A percentile compares a stretch with the other conserved stretches of the same genome.
These are phyloP conservation scores for Arabidopsis hybrid DNA, from an alignment of 441 rosid species.

Conservation along the genomic window DNA sequence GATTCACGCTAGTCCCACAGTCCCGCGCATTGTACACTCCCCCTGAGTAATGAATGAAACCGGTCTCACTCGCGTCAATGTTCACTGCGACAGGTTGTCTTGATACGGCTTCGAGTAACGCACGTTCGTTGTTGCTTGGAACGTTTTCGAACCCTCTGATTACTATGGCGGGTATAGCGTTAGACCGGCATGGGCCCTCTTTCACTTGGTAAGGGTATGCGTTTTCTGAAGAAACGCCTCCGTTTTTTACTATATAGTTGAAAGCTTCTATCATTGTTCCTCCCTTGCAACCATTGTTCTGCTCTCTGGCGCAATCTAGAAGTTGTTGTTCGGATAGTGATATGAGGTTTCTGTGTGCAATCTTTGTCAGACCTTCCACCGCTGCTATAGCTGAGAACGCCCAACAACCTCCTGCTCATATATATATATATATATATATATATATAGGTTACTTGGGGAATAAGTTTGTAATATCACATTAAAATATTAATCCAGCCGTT, in stretches of 20 bases:
- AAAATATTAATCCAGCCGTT: neutral
- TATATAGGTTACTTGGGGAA: neutral
- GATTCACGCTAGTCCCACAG: slow-evolving; percentile 38
- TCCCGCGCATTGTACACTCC: slow-evolving; percentile 39
- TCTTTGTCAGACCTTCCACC: slow-evolving; percentile 47
- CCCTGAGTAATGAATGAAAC: slow-evolving; percentile 34
- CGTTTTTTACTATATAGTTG: slow-evolving; percentile 44
- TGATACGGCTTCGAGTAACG: slow-evolving; percentile 46
- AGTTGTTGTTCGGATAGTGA: slow-evolving; percentile 48
- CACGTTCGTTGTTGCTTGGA: slow-evolving; percentile 41
- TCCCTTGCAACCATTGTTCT: slow-evolving; percentile 42
- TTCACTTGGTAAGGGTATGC: slow-evolving; percentile 47
- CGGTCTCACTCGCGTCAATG: neutral
- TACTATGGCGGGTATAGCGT: slow-evolving; percentile 10
- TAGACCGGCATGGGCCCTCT: slow-evolving; percentile 40
- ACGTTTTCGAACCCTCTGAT: slow-evolving; percentile 37
- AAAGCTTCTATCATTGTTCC: slow-evolving; percentile 49
- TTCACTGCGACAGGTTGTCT: slow-evolving; percentile 46
- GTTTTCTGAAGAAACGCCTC: slow-evolving; percentile 50
- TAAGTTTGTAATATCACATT: neutral
- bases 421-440: too few relatives aligned
- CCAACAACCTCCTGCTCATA: slow-evolving; percentile 54
- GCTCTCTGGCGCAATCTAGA: slow-evolving; percentile 41
- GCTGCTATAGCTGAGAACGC: slow-evolving; percentile 60
- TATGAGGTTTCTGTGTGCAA: slow-evolving; percentile 28